These are phyloP conservation scores for Piromyces sp. DNA, from an alignment of 192 early-diverging fungal genomes.

Conservation along the genomic window DNA sequence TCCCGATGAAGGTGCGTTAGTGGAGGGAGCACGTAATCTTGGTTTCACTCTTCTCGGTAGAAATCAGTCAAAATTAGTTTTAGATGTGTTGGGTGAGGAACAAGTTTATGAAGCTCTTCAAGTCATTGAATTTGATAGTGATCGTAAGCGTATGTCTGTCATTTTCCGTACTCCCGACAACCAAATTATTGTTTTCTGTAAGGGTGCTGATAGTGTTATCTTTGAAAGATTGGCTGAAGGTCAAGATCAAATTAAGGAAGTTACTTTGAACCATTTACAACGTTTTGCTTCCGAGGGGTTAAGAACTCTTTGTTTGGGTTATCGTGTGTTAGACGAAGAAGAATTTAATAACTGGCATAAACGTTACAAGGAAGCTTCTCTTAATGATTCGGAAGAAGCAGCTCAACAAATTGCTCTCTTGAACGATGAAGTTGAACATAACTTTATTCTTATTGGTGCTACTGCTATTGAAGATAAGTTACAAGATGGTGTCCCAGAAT, in stretches of 20 bases:
- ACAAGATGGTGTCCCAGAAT: conserved; percentile 87
- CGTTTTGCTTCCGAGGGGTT: conserved; percentile 68
- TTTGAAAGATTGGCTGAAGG: conserved; percentile 46
- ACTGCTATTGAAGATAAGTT: conserved; percentile 95
- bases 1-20: conserved; percentile 69
- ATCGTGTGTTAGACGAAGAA: conserved; percentile 46
- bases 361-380: conserved; percentile 52
- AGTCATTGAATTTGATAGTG: conserved; percentile 86
- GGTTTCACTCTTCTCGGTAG: conserved; percentile 57
- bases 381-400: conserved; percentile 53
- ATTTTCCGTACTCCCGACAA: conserved; percentile 66
- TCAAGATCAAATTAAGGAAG: conserved; percentile 15
- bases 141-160: conserved; percentile 86
- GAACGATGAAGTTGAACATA: conserved; percentile 59
- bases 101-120: conserved; percentile 61
- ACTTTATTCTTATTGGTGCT: conserved; percentile 71
- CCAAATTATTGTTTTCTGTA: conserved; percentile 64
- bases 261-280: conserved; percentile 49
- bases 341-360: conserved; percentile 60
- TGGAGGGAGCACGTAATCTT: conserved; percentile 56
- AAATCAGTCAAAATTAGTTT: conserved; percentile 26
- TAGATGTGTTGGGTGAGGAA: conserved; percentile 52
- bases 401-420: conserved; percentile 36
- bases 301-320: conserved; percentile 75
- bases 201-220: conserved; percentile 94